These are phyloP conservation scores for Leptodontidium sp. DNA, from an alignment of 2,329 filamentous ascomycete genomes.

Conservation along the genomic window DNA sequence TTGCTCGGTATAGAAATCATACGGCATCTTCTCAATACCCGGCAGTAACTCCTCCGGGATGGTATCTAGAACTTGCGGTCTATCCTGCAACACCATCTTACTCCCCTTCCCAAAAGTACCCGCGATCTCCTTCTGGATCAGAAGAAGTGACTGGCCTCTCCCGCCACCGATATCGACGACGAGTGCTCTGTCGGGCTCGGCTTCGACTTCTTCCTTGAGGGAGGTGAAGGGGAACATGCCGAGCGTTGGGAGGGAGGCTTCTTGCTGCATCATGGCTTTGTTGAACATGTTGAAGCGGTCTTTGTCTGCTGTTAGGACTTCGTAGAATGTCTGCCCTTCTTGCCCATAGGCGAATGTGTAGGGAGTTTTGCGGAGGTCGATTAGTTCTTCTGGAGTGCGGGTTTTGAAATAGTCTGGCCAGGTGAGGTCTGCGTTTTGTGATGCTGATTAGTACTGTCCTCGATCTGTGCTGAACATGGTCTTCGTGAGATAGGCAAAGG, in stretches of 20 bases:
- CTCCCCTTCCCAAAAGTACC: neutral
- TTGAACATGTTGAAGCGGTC: constrained; percentile 30
- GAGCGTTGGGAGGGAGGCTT: constrained; percentile 28
- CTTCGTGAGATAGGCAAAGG: too few relatives aligned
- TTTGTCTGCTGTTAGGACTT: constrained; percentile 27
- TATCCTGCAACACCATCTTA: constrained; percentile 28
- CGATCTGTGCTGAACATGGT: constrained; percentile 13
- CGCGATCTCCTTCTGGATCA: constrained; percentile 23
- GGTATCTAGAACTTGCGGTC: constrained; percentile 18
- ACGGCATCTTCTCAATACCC: constrained; percentile 38
- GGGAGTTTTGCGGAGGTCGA: constrained; percentile 26
- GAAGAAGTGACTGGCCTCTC: constrained; percentile 25
- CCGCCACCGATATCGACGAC: constrained; percentile 29
- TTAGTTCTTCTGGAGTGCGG: constrained; percentile 20
- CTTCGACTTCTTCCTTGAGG: constrained; percentile 22
- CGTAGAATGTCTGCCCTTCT: constrained; percentile 30
- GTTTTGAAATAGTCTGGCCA: constrained; percentile 25
- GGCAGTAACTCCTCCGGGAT: constrained; percentile 20
- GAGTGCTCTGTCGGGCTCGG: constrained; percentile 20
- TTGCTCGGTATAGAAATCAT: constrained; percentile 43
- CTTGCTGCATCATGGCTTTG: constrained; percentile 32
- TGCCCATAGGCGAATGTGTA: constrained; percentile 29
- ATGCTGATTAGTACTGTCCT: constrained; percentile 11
- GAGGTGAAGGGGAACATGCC: constrained; percentile 33
- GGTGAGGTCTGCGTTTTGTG: constrained; percentile 4